These are phyloP conservation scores for Lipomyces sp. DNA, from an alignment of 805 yeast species.

Conservation along the genomic window DNA sequence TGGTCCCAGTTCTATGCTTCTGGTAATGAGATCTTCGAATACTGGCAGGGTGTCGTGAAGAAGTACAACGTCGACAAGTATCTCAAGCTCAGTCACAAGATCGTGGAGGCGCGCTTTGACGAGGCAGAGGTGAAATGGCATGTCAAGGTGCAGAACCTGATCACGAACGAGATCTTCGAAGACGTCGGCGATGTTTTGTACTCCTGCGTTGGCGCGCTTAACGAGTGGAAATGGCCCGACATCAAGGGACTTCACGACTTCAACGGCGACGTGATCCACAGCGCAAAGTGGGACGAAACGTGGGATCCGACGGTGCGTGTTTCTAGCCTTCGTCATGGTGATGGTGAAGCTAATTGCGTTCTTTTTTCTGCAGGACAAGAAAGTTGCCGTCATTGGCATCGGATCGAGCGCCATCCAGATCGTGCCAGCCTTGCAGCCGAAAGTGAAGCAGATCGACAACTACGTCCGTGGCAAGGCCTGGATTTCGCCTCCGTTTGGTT, in stretches of 20 bases:
- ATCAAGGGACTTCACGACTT: slow-evolving; percentile 34
- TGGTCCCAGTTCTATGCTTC: slow-evolving; percentile 33
- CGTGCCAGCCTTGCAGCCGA: slow-evolving; percentile 32
- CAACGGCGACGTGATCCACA: slow-evolving; percentile 36
- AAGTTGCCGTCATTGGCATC: slow-evolving; percentile 38
- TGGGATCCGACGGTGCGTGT: slow-evolving; percentile 27
- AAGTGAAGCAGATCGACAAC: slow-evolving; percentile 31
- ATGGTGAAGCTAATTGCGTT: neutral
- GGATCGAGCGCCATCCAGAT: slow-evolving; percentile 40
- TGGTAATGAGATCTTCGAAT: slow-evolving; percentile 31
- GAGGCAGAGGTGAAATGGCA: slow-evolving; percentile 26
- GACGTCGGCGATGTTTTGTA: slow-evolving; percentile 12
- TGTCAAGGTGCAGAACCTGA: slow-evolving; percentile 14
- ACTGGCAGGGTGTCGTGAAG: slow-evolving; percentile 31
- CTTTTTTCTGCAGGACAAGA: slow-evolving; percentile 30
- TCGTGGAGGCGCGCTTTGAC: slow-evolving; percentile 27
- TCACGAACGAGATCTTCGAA: slow-evolving; percentile 6
- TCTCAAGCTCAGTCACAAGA: slow-evolving; percentile 26
- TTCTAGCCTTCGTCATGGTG: neutral
- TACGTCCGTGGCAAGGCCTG: slow-evolving; percentile 29
- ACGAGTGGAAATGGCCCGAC: slow-evolving; percentile 34
- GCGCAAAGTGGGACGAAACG: slow-evolving; percentile 37
- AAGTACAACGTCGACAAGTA: slow-evolving; percentile 32
- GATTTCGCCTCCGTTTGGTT: slow-evolving; percentile 27
- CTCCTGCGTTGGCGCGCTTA: slow-evolving; percentile 25